phyloP scores from a whole-genome alignment of 306 rosid species.

The Begonia peltatifolia region DNA sequence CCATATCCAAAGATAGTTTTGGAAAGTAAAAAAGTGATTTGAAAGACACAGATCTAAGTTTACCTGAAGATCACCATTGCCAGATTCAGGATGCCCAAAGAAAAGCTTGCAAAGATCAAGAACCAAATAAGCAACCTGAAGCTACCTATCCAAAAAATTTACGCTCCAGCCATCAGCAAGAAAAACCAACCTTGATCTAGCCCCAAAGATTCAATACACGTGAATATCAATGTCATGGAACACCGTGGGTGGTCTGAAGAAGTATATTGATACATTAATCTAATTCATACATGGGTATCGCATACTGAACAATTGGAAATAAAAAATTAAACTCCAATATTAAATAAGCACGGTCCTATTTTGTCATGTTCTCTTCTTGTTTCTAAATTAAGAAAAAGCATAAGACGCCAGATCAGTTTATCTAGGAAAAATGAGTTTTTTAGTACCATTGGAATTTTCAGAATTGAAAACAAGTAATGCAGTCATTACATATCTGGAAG shows the following conservation, averaged over 20 bases:
- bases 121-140: slow-evolving; percentile 13
- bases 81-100: slow-evolving; percentile 88
- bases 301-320: not conserved
- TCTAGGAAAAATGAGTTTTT: slow-evolving; percentile 21
- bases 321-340: not conserved
- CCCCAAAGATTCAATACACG: slow-evolving; percentile 77
- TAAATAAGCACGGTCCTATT: not conserved
- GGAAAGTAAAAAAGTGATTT: not conserved
- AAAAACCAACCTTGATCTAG: slow-evolving; percentile 69
- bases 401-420: not conserved
- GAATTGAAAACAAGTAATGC: slow-evolving; percentile 62
- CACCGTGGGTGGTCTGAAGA: slow-evolving; percentile 82
- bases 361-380: not conserved
- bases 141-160: slow-evolving; percentile 6
- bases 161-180: not conserved
- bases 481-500: slow-evolving; percentile 50
- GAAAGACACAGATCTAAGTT: not conserved
- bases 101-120: slow-evolving; percentile 55
- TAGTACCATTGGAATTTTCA: slow-evolving; percentile 80
- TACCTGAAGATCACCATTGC: slow-evolving; percentile 95
- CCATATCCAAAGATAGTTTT: not conserved
- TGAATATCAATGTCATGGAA: slow-evolving; percentile 79
- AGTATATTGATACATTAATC: slow-evolving; percentile 5
- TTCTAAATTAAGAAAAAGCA: not conserved
- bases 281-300: slow-evolving; percentile 2